These are phyloP conservation scores for Sungouiozyma intestinalis DNA, from an alignment of 805 yeast genomes.

Conservation along the genomic window DNA sequence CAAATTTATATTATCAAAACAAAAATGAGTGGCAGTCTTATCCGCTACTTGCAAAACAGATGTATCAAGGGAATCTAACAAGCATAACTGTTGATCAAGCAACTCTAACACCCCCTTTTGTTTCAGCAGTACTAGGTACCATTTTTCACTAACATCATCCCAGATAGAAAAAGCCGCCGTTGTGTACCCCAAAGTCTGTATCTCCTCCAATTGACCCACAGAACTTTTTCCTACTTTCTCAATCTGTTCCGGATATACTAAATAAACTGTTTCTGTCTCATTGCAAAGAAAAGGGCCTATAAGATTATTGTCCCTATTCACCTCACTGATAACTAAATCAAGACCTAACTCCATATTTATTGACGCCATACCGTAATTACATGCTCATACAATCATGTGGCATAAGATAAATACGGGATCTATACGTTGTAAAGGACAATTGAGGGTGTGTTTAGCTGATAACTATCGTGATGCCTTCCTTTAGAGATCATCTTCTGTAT, in stretches of 20 bases:
- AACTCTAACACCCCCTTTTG: slow-evolving; percentile 4
- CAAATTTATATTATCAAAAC: slow-evolving; percentile 8
- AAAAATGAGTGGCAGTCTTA: slow-evolving; percentile 1
- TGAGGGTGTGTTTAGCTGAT: too few relatives aligned
- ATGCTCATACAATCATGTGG: not conserved
- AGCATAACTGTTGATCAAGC: not conserved
- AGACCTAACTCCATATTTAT: not conserved
- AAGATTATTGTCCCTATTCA: not conserved
- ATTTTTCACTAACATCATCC: slow-evolving; percentile 12
- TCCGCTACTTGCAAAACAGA: slow-evolving; percentile 2
- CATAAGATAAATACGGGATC: too few relatives aligned
- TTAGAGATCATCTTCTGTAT: too few relatives aligned
- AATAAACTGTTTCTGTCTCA: not conserved
- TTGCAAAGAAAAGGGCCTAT: not conserved
- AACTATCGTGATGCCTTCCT: too few relatives aligned
- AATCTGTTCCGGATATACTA: not conserved
- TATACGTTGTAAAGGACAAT: too few relatives aligned
- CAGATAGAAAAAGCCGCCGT: slow-evolving; percentile 8
- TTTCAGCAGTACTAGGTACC: slow-evolving; percentile 11
- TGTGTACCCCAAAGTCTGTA: slow-evolving; percentile 9
- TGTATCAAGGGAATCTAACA: slow-evolving; percentile 10
- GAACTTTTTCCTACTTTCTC: not conserved
- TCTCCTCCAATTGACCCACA: not conserved
- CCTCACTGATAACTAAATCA: not conserved
- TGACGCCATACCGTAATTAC: not conserved